Percentiles rank a stretch among this genome's conserved stretches.
These are phyloP conservation scores for Aspergillus caelatus DNA, from an alignment of 2,329 filamentous ascomycete genomes.

Conservation along the genomic window DNA sequence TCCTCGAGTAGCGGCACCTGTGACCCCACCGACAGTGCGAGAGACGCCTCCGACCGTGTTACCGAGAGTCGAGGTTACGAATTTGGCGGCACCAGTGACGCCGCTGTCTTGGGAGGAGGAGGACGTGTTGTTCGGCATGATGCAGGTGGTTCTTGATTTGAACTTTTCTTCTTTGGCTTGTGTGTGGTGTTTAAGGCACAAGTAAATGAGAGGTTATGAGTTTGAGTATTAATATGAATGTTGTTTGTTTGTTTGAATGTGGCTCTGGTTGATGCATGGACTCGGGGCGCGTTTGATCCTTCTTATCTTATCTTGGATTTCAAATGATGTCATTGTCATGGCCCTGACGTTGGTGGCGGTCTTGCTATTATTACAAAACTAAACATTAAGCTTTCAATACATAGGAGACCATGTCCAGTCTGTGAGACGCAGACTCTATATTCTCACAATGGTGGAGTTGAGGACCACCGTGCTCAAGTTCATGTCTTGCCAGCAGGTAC, in stretches of 20 bases:
- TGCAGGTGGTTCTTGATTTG: neutral
- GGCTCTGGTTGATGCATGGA: no score
- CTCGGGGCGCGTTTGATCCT: neutral
- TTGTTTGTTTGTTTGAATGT: neutral
- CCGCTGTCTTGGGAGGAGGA: constrained; percentile 38
- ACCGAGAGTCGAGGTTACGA: constrained; percentile 58
- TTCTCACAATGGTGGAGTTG: no score
- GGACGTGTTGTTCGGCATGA: constrained; percentile 6
- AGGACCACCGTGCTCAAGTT: no score
- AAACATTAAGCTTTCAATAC: no score
- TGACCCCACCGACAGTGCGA: constrained; percentile 56
- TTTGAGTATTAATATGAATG: neutral
- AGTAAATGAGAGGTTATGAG: neutral
- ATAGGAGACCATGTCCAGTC: no score
- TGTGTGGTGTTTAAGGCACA: neutral
- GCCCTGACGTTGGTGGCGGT: neutral
- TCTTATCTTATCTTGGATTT: neutral
- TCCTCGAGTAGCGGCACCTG: constrained; percentile 60
- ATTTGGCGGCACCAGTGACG: constrained; percentile 56
- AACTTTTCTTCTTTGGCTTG: neutral
- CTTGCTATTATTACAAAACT: no score
- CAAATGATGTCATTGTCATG: neutral
- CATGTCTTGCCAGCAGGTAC: no score
- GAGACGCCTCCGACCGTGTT: constrained; percentile 59
- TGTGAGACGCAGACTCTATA: no score